Conservation (phyloP, 2,329 filamentous ascomycete genomes). For the Rhexocercosporidium sp. region DNA sequence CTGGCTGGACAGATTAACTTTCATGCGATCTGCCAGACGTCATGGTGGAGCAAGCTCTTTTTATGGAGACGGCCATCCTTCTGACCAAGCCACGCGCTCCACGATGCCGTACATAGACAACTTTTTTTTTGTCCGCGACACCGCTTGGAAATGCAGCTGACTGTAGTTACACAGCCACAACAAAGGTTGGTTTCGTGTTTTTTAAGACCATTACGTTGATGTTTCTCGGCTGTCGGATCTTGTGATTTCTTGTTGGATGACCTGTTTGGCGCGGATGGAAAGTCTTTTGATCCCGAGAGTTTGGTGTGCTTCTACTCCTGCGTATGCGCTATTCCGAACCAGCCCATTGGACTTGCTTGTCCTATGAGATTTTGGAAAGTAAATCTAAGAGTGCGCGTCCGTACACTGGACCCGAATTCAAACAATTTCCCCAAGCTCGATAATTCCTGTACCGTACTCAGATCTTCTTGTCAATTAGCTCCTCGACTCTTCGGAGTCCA, state of each 20-base stretch:
- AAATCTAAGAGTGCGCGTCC: too few relatives aligned
- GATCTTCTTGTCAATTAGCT: too few relatives aligned
- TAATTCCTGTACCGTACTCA: too few relatives aligned
- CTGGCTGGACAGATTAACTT: background rate
- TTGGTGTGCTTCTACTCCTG: background rate
- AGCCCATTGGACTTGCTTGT: background rate
- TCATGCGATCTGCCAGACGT: slow-evolving; percentile 15
- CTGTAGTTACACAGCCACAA: slow-evolving; percentile 13
- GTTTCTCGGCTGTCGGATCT: background rate
- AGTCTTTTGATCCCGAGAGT: background rate
- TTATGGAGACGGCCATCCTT: slow-evolving; percentile 6
- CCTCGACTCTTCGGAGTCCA: too few relatives aligned
- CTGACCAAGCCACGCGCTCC: slow-evolving; percentile 31
- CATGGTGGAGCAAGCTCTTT: slow-evolving; percentile 17
- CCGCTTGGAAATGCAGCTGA: slow-evolving; percentile 4
- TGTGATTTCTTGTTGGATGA: background rate
- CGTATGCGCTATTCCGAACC: background rate
- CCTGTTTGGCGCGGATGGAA: background rate
- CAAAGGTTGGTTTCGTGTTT: background rate
- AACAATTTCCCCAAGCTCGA: too few relatives aligned
- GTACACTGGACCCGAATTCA: too few relatives aligned
- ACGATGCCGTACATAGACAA: background rate
- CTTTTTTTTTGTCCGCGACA: background rate
- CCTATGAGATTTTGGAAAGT: too few relatives aligned
- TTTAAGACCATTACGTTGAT: background rate